Conservation (phyloP, 495 filamentous ascomycete genomes). For the Aspergillus wentii region DNA sequence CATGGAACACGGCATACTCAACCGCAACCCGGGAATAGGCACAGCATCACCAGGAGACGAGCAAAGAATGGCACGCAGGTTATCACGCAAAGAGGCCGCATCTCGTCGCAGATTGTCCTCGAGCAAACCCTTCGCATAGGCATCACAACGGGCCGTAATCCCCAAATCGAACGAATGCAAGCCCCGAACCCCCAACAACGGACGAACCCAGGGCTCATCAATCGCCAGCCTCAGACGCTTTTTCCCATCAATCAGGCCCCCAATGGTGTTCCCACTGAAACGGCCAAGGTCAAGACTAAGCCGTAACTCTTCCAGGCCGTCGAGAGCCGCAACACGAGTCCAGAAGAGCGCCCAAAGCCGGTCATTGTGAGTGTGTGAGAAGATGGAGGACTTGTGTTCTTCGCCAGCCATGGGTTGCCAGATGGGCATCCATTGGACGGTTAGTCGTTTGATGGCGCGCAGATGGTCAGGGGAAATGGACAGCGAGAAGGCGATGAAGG, state of each 20-base stretch:
- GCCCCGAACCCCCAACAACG: slow-evolving; percentile 28
- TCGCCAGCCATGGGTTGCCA: slow-evolving; percentile 33
- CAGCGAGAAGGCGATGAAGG: slow-evolving; percentile 33
- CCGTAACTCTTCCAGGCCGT: slow-evolving; percentile 13
- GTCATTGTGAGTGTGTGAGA: slow-evolving; percentile 38
- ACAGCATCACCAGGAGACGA: slow-evolving; percentile 4
- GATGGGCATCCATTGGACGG: slow-evolving; percentile 34
- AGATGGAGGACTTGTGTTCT: slow-evolving; percentile 30
- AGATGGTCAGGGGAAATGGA: slow-evolving; percentile 14
- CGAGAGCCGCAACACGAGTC: slow-evolving; percentile 18
- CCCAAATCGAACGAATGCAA: slow-evolving; percentile 31
- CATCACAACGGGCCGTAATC: slow-evolving; percentile 35
- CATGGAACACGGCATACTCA: slow-evolving; percentile 8
- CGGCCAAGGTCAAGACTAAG: slow-evolving; percentile 32
- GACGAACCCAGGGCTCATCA: slow-evolving; percentile 26
- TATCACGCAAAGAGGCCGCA: slow-evolving; percentile 25
- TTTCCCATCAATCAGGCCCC: slow-evolving; percentile 14
- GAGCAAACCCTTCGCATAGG: slow-evolving; percentile 20
- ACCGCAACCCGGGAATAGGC: slow-evolving; percentile 3
- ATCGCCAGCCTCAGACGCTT: slow-evolving; percentile 22
- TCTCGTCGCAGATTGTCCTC: slow-evolving; percentile 24
- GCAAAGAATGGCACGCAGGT: slow-evolving; percentile 24
- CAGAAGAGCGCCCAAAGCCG: slow-evolving; percentile 34
- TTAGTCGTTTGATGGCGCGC: slow-evolving; percentile 15
- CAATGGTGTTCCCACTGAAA: slow-evolving; percentile 17